Conservation (phyloP, 805 yeast species). For the Candida chilensis region DNA sequence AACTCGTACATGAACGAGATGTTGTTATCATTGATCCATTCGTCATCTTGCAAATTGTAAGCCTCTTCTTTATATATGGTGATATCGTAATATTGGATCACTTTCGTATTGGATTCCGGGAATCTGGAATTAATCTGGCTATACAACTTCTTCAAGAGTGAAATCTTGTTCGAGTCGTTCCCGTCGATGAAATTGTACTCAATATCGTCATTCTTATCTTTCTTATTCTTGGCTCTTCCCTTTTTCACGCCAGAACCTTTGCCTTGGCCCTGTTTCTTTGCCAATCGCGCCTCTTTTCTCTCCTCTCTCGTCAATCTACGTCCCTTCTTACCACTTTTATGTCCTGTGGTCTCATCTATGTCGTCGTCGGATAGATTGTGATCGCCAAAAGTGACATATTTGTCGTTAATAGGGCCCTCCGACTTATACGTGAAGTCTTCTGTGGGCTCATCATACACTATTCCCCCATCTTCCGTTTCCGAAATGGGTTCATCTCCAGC, state of each 20-base stretch:
- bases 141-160: slow-evolving; percentile 7
- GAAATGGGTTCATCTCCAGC: no score
- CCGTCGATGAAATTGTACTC: neutral
- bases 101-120: slow-evolving; percentile 11
- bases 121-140: slow-evolving; percentile 6
- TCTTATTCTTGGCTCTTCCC: slow-evolving; percentile 5
- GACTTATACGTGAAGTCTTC: no score
- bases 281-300: slow-evolving; percentile 10
- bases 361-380: no score
- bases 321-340: slow-evolving; percentile 1
- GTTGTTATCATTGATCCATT: slow-evolving; percentile 71
- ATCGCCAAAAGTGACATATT: no score
- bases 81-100: slow-evolving; percentile 45
- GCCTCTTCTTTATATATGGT: slow-evolving; percentile 53
- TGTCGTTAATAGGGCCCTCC: no score
- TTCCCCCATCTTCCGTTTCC: no score
- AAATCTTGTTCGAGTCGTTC: slow-evolving; percentile 3
- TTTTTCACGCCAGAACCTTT: slow-evolving; percentile 7
- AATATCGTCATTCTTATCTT: slow-evolving; percentile 2
- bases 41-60: slow-evolving; percentile 46
- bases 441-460: no score
- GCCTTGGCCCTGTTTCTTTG: no score
- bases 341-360: no score
- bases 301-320: slow-evolving; percentile 10
- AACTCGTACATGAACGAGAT: slow-evolving; percentile 55